Evolutionary conservation across 331 rosid genomes (phyloP), one percentile per base, ranked within the genome.

Genomic region (Pyracantha coccinea): DNA sequence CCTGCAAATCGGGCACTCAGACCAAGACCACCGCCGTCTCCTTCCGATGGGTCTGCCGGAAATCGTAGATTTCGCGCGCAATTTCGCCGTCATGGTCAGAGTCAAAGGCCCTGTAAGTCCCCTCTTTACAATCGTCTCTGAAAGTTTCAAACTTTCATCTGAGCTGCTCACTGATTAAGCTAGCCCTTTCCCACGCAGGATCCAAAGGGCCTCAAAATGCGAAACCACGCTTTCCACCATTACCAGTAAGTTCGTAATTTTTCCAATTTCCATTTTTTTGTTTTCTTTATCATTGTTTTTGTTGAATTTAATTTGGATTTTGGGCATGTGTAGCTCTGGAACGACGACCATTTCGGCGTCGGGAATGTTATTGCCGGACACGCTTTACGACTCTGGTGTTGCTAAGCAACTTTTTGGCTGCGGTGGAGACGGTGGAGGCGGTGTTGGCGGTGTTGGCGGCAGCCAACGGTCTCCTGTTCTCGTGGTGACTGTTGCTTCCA

Each of bases 181-280:
- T 33, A 62, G 16, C 68, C 44, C 62, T 72, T 19, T 35, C 79
- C 47, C 63, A n/a, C 72, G 78, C 77, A 94, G 99, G 99, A 94
- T 74, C 99, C 99, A 12, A 94, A 94, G 75, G 97, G 99, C 70
- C 62, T 94, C 91, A 92, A 94, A 88, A 88, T 92, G 97, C 87
- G 95, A 83, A 87, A 70, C 52, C 97, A 92, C 79, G 99, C 95
- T 74, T 94, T 94, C 76, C 99, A 94, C 77, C 97, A 88, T 27
- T 90, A 94, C 86, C 84, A 86, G 99, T 90, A 77, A 73, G 76
- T 41, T 41, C 84, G 68, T 29, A 66, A 20, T 38, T 35, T 29
- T 4, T 25, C 76, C 25, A 47, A 35, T 75, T 71, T 24, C 20
- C 12, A 4, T 17, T 69, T 81, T 73, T 15, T 77, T 57, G 6